Percentiles rank a stretch among this genome's conserved stretches.
Evolutionary conservation across 208 protist species (phyloP).

Genomic region (Porcisia hertigi): DNA sequence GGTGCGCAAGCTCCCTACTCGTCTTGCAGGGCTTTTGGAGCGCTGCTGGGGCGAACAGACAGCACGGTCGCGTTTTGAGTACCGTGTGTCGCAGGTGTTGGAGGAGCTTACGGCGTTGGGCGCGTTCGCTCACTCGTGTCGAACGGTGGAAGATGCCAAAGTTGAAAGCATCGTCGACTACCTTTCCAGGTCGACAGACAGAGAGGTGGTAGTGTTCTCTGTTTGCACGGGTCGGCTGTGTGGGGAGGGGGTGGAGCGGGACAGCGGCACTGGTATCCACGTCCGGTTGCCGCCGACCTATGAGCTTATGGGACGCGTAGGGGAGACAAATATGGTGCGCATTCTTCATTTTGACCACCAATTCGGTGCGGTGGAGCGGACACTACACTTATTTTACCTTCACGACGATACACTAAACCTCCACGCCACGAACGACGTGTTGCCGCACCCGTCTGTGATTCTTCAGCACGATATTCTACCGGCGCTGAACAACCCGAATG

Average conservation of each 20-base stretch:
- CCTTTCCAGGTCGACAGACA: slow-evolving; percentile 17
- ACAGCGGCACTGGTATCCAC: slow-evolving; percentile 22
- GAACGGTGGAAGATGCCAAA: slow-evolving; percentile 29
- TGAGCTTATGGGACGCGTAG: slow-evolving; percentile 62
- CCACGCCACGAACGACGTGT: slow-evolving; percentile 40
- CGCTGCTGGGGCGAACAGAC: slow-evolving; percentile 53
- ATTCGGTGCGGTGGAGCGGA: slow-evolving; percentile 54
- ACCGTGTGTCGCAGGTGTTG: slow-evolving; percentile 60
- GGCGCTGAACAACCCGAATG: slow-evolving; percentile 30
- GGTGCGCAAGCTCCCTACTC: slow-evolving; percentile 47
- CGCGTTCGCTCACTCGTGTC: slow-evolving; percentile 46
- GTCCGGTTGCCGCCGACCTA: slow-evolving; percentile 61
- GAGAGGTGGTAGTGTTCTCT: slow-evolving; percentile 37
- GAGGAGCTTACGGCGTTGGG: slow-evolving; percentile 61
- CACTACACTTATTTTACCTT: slow-evolving; percentile 59
- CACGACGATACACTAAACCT: slow-evolving; percentile 37
- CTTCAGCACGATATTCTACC: slow-evolving; percentile 61
- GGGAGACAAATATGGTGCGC: slow-evolving; percentile 53
- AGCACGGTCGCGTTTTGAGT: slow-evolving; percentile 56
- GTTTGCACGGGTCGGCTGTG: not conserved
- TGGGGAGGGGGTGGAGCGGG: not conserved
- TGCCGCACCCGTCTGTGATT: slow-evolving; percentile 64
- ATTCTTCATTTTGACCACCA: slow-evolving; percentile 53
- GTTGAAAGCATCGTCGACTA: slow-evolving; percentile 35
- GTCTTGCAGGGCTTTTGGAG: slow-evolving; percentile 51